These are phyloP conservation scores for Blastobotrys illinoisensis DNA, from an alignment of 1,139 yeast species.

Conservation along the genomic window DNA sequence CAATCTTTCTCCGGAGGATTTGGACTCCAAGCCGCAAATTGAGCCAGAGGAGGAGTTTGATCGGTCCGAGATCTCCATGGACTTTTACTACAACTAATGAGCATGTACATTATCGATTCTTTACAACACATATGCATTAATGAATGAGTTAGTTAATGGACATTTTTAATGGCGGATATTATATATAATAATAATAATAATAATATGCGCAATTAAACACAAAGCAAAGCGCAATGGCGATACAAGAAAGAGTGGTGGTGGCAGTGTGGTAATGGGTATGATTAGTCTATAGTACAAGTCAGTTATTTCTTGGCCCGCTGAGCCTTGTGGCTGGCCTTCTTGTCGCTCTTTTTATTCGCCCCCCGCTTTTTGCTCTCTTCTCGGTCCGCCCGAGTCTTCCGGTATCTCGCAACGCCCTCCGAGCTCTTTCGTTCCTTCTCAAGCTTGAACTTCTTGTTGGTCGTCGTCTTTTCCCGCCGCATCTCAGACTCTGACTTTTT, in stretches of 20 bases:
- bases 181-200: too few relatives aligned
- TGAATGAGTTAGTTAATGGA: too few relatives aligned
- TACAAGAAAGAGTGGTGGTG: too few relatives aligned
- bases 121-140: too few relatives aligned
- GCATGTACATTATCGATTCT: neutral
- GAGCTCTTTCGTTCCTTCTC: slow-evolving; percentile 43
- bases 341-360: slow-evolving; percentile 15
- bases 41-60: slow-evolving; percentile 10
- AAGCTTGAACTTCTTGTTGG: slow-evolving; percentile 57
- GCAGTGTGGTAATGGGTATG: too few relatives aligned
- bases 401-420: slow-evolving; percentile 12
- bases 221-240: too few relatives aligned
- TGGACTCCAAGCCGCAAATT: slow-evolving; percentile 20
- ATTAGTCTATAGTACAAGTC: neutral
- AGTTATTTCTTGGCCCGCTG: slow-evolving; percentile 29
- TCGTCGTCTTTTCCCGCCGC: slow-evolving; percentile 57
- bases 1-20: slow-evolving; percentile 41
- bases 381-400: slow-evolving; percentile 30
- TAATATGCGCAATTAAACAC: too few relatives aligned
- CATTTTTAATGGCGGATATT: too few relatives aligned
- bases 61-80: slow-evolving; percentile 19
- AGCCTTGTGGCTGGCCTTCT: slow-evolving; percentile 63
- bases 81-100: slow-evolving; percentile 24
- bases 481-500: slow-evolving; percentile 43
- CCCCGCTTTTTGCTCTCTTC: slow-evolving; percentile 14